Evolutionary conservation across 148 eudicot genomes (phyloP).

Genomic region (Hydrangea macrophylla): DNA sequence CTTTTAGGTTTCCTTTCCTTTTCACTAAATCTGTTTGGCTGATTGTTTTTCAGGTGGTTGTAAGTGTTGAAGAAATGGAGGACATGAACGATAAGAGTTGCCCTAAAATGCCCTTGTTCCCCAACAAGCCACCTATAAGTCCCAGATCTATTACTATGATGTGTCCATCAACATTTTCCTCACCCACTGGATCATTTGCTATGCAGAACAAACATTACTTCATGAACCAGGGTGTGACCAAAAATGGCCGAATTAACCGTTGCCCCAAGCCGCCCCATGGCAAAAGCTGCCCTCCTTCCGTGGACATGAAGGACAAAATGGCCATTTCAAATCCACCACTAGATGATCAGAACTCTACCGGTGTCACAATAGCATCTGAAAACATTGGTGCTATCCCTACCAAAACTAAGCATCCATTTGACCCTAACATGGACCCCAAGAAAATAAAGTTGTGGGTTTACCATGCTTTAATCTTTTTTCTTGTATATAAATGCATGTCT

Average conservation of each 20-base stretch:
- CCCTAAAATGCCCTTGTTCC: too few relatives aligned
- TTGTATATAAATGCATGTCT: too few relatives aligned
- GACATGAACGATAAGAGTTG: too few relatives aligned
- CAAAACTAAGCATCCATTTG: slow-evolving; percentile 14
- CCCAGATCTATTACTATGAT: too few relatives aligned
- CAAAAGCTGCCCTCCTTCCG: not conserved
- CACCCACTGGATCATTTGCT: too few relatives aligned
- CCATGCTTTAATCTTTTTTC: not conserved
- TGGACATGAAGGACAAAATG: not conserved
- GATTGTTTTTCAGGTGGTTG: too few relatives aligned
- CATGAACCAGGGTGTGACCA: not conserved
- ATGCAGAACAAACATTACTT: not conserved
- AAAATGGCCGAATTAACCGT: not conserved
- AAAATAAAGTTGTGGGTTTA: slow-evolving; percentile 19
- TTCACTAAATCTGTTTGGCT: too few relatives aligned
- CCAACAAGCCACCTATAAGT: too few relatives aligned
- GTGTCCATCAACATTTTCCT: too few relatives aligned
- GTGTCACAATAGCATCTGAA: not conserved
- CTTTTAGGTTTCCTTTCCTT: too few relatives aligned
- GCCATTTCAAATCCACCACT: not conserved
- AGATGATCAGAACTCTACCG: not conserved
- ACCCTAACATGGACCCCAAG: slow-evolving; percentile 16
- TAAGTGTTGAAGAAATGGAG: too few relatives aligned
- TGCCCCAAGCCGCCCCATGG: not conserved
- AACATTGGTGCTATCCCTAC: slow-evolving; percentile 1